A percentile compares a stretch with the other conserved stretches of the same genome.
These are phyloP conservation scores for Brassica carinata DNA, from an alignment of 345 rosid genomes.

Conservation along the genomic window DNA sequence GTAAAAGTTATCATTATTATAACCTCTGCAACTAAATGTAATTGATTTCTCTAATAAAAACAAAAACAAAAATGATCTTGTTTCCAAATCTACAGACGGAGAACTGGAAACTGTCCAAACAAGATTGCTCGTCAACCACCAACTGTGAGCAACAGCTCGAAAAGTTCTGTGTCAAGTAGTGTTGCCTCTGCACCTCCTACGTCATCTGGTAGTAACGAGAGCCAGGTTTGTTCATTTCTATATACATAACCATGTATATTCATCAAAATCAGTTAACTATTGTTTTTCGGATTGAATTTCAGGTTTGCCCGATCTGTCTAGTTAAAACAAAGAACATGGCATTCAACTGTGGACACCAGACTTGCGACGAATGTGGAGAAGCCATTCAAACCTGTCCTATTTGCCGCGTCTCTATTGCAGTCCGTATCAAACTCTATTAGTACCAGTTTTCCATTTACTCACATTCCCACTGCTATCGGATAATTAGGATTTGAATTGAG, in stretches of 20 bases:
- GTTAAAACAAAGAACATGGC: constrained; percentile 68
- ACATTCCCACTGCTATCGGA: constrained; percentile 8
- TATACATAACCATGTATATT: not conserved
- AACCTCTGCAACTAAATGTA: not conserved
- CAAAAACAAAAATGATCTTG: not conserved
- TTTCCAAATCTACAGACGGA: constrained; percentile 38
- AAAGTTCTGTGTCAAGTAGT: constrained; percentile 44
- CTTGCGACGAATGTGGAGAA: constrained; percentile 77
- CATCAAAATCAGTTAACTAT: not conserved
- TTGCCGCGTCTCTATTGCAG: constrained; percentile 58
- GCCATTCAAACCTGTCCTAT: constrained; percentile 70
- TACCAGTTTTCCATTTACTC: not conserved
- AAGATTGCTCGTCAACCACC: constrained; percentile 80
- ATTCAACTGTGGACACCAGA: constrained; percentile 89
- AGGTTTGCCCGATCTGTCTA: constrained; percentile 79
- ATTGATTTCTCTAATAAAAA: not conserved
- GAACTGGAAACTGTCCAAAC: constrained; percentile 48
- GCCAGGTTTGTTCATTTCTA: constrained; percentile 45
- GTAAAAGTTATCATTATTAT: constrained; percentile 38
- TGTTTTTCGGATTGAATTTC: constrained; percentile 10
- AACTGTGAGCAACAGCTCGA: constrained; percentile 37
- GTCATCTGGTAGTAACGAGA: constrained; percentile 43
- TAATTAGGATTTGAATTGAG: not conserved
- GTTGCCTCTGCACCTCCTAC: constrained; percentile 38
- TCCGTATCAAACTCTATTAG: constrained; percentile 73